Percentiles rank a stretch among this genome's conserved stretches.
These are phyloP conservation scores for Friedmanniomyces simplex DNA, from an alignment of 495 filamentous ascomycete species.

Conservation along the genomic window DNA sequence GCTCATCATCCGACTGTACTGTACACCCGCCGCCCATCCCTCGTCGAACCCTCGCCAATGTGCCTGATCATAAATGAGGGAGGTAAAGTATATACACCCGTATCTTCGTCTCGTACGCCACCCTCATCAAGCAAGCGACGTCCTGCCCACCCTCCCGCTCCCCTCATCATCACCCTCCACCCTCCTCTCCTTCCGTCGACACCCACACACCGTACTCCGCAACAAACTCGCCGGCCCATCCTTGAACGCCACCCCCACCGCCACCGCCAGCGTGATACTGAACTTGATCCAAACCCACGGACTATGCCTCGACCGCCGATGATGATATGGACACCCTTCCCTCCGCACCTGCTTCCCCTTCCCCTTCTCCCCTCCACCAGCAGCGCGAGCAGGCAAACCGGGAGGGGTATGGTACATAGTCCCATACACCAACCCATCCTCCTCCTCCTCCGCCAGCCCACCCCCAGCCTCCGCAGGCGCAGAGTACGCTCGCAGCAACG, in stretches of 20 bases:
- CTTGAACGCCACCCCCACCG: conserved; percentile 19
- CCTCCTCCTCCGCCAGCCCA: not conserved
- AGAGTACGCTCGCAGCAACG: not conserved
- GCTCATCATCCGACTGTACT: too few species aligned
- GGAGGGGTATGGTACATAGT: conserved; percentile 6
- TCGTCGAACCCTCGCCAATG: too few species aligned
- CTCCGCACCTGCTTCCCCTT: conserved; percentile 6
- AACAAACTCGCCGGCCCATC: conserved; percentile 18
- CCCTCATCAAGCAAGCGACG: not conserved
- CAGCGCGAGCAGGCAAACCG: not conserved
- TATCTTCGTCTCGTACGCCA: too few species aligned
- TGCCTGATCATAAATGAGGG: too few species aligned
- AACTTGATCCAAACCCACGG: conserved; percentile 20
- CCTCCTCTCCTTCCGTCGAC: not conserved
- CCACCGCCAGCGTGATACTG: conserved; percentile 16
- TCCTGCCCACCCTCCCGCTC: not conserved
- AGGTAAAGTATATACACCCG: too few species aligned
- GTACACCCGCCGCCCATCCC: too few species aligned
- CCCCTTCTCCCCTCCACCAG: not conserved
- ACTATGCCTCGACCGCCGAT: conserved; percentile 3
- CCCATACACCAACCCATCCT: conserved; percentile 8
- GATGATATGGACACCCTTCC: not conserved
- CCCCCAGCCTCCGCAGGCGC: not conserved
- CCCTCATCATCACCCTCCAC: not conserved
- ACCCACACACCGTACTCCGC: not conserved